phyloP scores from a whole-genome alignment of 805 yeast genomes.

The Danielia oregonensis region DNA sequence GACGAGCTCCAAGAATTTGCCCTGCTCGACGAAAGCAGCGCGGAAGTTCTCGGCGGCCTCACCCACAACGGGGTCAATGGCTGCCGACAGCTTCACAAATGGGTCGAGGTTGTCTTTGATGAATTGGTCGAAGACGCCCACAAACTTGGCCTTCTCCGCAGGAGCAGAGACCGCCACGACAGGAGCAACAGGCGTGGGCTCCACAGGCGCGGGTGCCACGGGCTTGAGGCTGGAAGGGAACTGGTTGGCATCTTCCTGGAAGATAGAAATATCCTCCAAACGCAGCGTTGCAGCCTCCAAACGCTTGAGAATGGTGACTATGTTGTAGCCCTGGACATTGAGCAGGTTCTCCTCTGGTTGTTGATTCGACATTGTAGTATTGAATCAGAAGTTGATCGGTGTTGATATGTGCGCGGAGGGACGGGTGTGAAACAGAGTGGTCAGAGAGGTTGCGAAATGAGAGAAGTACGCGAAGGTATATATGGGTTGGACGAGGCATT shows the following conservation, averaged over 20 bases:
- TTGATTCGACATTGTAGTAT: slow-evolving; percentile 14
- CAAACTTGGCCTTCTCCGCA: slow-evolving; percentile 37
- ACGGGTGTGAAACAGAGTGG: slow-evolving; percentile 1
- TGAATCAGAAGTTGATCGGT: too few species aligned
- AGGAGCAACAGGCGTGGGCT: slow-evolving; percentile 9
- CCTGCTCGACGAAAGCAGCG: slow-evolving; percentile 57
- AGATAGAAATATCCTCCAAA: slow-evolving; percentile 81
- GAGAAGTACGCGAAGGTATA: too few species aligned
- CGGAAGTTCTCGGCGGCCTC: slow-evolving; percentile 49
- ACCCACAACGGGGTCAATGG: slow-evolving; percentile 54
- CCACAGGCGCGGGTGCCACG: slow-evolving; percentile 9
- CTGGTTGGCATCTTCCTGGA: slow-evolving; percentile 58
- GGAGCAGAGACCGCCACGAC: slow-evolving; percentile 6
- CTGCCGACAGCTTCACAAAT: slow-evolving; percentile 49
- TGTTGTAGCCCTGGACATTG: slow-evolving; percentile 77
- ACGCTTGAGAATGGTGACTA: slow-evolving; percentile 67
- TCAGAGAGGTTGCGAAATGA: neutral
- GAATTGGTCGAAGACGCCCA: slow-evolving; percentile 52
- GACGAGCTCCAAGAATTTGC: slow-evolving; percentile 57
- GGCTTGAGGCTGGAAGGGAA: slow-evolving; percentile 4
- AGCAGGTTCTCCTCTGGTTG: slow-evolving; percentile 42
- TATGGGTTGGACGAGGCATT: too few species aligned
- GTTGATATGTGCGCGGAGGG: too few species aligned
- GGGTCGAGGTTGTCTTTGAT: slow-evolving; percentile 54
- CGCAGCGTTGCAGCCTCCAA: slow-evolving; percentile 93